Conservation (phyloP, 495 filamentous ascomycete genomes). For the Lasiosphaeria hispida region DNA sequence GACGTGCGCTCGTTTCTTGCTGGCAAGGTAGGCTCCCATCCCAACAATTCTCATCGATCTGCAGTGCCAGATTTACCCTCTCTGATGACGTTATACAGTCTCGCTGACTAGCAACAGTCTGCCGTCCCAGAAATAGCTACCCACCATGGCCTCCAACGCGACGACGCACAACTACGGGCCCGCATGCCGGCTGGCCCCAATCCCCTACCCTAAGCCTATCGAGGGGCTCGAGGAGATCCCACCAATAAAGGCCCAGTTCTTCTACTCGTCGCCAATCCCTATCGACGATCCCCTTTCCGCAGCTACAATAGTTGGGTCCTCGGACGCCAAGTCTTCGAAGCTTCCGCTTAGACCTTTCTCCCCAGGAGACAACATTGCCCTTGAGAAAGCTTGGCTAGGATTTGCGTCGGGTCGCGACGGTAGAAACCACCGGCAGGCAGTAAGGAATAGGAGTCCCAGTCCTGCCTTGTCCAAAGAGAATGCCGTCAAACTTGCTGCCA, state of each 20-base stretch:
- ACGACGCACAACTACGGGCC: slow-evolving; percentile 37
- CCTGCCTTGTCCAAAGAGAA: slow-evolving; percentile 36
- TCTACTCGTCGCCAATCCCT: slow-evolving; percentile 71
- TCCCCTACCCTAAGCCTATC: slow-evolving; percentile 28
- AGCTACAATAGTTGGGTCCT: slow-evolving; percentile 53
- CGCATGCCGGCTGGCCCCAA: slow-evolving; percentile 42
- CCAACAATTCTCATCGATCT: neutral
- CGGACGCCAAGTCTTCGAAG: slow-evolving; percentile 50
- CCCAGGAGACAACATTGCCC: slow-evolving; percentile 64
- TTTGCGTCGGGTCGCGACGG: slow-evolving; percentile 47
- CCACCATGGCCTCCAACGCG: slow-evolving; percentile 19
- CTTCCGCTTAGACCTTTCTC: slow-evolving; percentile 74
- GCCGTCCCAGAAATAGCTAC: neutral
- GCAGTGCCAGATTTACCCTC: neutral
- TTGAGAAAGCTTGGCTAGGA: slow-evolving; percentile 70
- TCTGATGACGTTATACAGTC: neutral
- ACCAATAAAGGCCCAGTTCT: slow-evolving; percentile 67
- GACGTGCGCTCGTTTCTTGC: no score
- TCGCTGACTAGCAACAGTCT: neutral
- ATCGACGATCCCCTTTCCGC: slow-evolving; percentile 81
- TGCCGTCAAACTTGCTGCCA: slow-evolving; percentile 39
- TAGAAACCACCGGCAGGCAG: slow-evolving; percentile 40
- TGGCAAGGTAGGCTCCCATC: no score
- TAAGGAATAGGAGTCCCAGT: slow-evolving; percentile 26
- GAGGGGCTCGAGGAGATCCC: slow-evolving; percentile 47